Evolutionary conservation across 352 stramenopile species (phyloP), one percentile per base, ranked within the genome.

Genomic region (Phytophthora sp.): DNA sequence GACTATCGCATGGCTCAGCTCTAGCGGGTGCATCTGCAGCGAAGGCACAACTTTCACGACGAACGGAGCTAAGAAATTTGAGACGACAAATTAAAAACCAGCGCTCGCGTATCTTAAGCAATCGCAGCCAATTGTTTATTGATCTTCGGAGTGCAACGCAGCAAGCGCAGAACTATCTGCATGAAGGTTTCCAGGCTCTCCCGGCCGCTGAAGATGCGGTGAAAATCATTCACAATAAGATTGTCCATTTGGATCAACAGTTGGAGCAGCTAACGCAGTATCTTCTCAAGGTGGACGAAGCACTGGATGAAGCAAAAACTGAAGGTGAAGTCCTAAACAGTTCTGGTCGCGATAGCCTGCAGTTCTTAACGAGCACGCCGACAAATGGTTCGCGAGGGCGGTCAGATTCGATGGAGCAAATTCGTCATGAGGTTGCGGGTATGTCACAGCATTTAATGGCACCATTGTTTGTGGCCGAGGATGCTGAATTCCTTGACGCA

Each of bases 401-500:
- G 44, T 85, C 67, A 29, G 63, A 76, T 4, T 89, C 80, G 0
- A 84, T 94, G 46, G 64, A 86, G 21, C 50, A 69, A 18, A 92
- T 95, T 63, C 70, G 77, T 52, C 55, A 76, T 23, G 78, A 86
- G 33, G 75, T 95, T 33, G 73, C 73, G 23, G 76, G 69, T 46
- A 94, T 95, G 83, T 92, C 88, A 2, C 84, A 93, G 33, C 77
- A 90, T 70, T 49, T 93, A 3, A 88, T 93, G 42, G 80, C 81
- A 18, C 80, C 88, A 33, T 63, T 95, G 15, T 93, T 95, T 57
- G 78, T 75, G 51, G 77, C 82, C n/a, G 88, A 95, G 30, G 74
- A 95, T 63, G 88, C 88, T 13, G 85, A 93, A 62, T 95, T 95
- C 59, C 86, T 93, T 71, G 88, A 95, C 58, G 88, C 88, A 7